These are phyloP conservation scores for Globisporangium camurandrum DNA, from an alignment of 352 stramenopile genomes.

Conservation along the genomic window DNA sequence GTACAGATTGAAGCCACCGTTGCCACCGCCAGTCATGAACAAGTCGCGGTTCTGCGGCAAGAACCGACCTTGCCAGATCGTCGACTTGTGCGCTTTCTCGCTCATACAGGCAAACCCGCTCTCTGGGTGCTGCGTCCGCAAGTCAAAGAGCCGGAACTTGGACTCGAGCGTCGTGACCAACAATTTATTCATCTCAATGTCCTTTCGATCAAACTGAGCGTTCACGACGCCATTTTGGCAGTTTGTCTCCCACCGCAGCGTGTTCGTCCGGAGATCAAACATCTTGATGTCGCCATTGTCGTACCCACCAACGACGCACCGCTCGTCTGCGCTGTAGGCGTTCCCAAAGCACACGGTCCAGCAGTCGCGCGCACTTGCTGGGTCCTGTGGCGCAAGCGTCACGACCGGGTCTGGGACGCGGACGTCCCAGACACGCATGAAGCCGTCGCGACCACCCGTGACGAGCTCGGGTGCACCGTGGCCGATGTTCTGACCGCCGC, in stretches of 20 bases:
- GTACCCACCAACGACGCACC: conserved; percentile 90
- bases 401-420: conserved; percentile 88
- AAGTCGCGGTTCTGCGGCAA: conserved; percentile 95
- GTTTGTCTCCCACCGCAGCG: conserved; percentile 94
- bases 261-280: conserved; percentile 92
- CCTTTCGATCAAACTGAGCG: conserved; percentile 93
- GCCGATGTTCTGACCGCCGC: conserved; percentile 85
- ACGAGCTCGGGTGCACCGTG: conserved; percentile 92
- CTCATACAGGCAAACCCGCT: conserved; percentile 90
- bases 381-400: conserved; percentile 85
- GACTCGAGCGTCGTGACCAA: conserved; percentile 93
- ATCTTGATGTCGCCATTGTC: conserved; percentile 98
- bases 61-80: conserved; percentile 92
- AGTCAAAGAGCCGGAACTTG: conserved; percentile 93
- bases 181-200: conserved; percentile 98
- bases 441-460: conserved; percentile 91
- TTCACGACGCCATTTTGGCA: conserved; percentile 94
- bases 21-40: conserved; percentile 94
- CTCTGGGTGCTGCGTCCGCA: conserved; percentile 89
- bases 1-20: conserved; percentile 96
- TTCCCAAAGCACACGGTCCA: conserved; percentile 96
- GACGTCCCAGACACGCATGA: conserved; percentile 94
- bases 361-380: conserved; percentile 85
- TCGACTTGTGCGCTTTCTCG: conserved; percentile 93
- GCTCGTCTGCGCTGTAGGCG: conserved; percentile 90